phyloP scores from a whole-genome alignment of 2,329 filamentous ascomycete species.

The Aureobasidium zeae region DNA sequence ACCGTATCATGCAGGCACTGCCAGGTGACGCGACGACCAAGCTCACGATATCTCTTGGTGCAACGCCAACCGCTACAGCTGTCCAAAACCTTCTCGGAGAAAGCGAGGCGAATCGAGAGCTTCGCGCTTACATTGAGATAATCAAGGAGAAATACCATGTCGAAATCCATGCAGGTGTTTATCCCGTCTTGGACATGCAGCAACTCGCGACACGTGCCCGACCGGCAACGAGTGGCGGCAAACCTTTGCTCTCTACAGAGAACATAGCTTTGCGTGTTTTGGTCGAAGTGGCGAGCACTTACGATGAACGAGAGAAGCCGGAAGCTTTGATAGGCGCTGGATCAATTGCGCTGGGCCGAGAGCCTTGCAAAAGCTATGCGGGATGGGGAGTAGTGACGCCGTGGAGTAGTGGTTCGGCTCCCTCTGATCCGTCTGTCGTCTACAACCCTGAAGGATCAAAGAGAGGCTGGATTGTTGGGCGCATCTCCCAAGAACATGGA shows the following conservation, averaged over 20 bases:
- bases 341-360: slow-evolving; percentile 59
- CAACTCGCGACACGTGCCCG: slow-evolving; percentile 64
- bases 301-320: slow-evolving; percentile 49
- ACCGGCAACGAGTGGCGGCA: slow-evolving; percentile 27
- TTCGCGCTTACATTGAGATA: slow-evolving; percentile 28
- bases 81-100: slow-evolving; percentile 49
- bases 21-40: slow-evolving; percentile 20
- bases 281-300: slow-evolving; percentile 62
- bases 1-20: slow-evolving; percentile 23
- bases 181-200: slow-evolving; percentile 67
- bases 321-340: slow-evolving; percentile 65
- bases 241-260: slow-evolving; percentile 34
- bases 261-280: slow-evolving; percentile 60
- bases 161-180: slow-evolving; percentile 69
- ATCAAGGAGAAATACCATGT: slow-evolving; percentile 35
- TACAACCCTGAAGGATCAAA: slow-evolving; percentile 32
- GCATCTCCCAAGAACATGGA: slow-evolving; percentile 71
- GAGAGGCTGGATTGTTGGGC: slow-evolving; percentile 56
- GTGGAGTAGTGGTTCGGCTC: slow-evolving; percentile 38
- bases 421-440: slow-evolving; percentile 18
- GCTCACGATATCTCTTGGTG: slow-evolving; percentile 59
- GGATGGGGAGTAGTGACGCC: slow-evolving; percentile 62
- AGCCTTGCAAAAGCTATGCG: slow-evolving; percentile 60
- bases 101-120: slow-evolving; percentile 32
- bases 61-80: slow-evolving; percentile 63